Evolutionary conservation across 306 rosid species (phyloP), one percentile per base, ranked within the genome.

Genomic region (Cercis canadensis): DNA sequence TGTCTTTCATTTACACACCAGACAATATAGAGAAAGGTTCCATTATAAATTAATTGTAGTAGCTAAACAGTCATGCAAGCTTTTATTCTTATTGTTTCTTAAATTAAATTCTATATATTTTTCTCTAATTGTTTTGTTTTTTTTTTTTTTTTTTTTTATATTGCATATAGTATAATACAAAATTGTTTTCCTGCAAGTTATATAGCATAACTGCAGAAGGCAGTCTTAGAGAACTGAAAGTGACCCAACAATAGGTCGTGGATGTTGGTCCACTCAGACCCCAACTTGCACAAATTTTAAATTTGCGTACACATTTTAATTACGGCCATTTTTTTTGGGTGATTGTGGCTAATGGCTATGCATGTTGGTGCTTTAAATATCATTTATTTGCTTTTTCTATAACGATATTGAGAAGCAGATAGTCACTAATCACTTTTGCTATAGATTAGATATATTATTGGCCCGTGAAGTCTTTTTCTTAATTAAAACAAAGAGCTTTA

Each of bases 221-320:
- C 29, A 12, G 51, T 45, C 6, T 44, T 44, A 44, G 43, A 5
- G 43, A 37, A 37, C 10, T 37, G 43, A 37, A 37, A 8, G 43
- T 6, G 7, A 6, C 43, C 43, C 43, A 2, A 37, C 43, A 0
- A 3, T 1, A 5, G 43, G 10, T 37, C 43, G 7, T 37, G 7
- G 43, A 37, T 55, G 31, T 69, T 69, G 29, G 63, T 37, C n/a
- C 29, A 40, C 44, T 21, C 15, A 8, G n/a, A 11, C 18, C 34
- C 34, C 62, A 53, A 68, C 49, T 52, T 67, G 73, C 50, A 52
- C 11, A 7, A 19, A 13, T 37, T 43, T 52, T n/a, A 11, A 19
- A 13, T 37, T 43, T 52, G 56, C 17, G 57, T 44, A 53, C 33
- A 29, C 15, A 39, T 17, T 18, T 55, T 17, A 2, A 19, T 21